Evolutionary conservation across 805 yeast species (phyloP).

Genomic region (Pichia pseudocactophila): DNA sequence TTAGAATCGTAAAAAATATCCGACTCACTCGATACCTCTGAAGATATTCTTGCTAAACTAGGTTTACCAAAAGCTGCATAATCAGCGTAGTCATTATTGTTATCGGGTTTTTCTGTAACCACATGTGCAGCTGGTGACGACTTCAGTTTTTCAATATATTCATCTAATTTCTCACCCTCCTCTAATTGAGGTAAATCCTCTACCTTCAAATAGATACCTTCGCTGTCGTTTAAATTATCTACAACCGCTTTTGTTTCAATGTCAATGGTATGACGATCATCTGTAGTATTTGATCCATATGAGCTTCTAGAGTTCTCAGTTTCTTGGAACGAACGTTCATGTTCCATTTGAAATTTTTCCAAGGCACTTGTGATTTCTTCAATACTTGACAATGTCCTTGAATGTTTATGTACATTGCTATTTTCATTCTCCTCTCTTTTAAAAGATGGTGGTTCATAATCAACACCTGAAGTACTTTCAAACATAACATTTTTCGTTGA

Average conservation of each 20-base stretch:
- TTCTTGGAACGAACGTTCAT: slow-evolving; percentile 5
- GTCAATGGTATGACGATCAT: neutral
- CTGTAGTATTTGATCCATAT: too few species aligned
- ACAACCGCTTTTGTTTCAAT: neutral
- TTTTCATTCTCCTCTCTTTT: neutral
- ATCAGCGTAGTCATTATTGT: neutral
- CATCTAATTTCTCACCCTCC: slow-evolving; percentile 6
- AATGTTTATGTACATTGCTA: slow-evolving; percentile 10
- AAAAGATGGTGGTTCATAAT: slow-evolving; percentile 8
- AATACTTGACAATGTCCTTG: slow-evolving; percentile 14
- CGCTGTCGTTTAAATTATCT: neutral
- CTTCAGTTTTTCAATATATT: slow-evolving; percentile 10
- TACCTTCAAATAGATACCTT: slow-evolving; percentile 5
- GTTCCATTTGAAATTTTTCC: slow-evolving; percentile 9
- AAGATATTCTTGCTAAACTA: neutral
- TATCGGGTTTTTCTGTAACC: too few species aligned
- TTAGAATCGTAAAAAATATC: slow-evolving; percentile 5
- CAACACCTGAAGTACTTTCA: neutral
- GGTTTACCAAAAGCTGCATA: neutral
- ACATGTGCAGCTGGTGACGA: neutral
- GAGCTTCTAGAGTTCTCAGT: neutral
- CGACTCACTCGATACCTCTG: slow-evolving; percentile 8
- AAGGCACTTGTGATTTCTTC: slow-evolving; percentile 14
- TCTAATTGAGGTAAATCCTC: slow-evolving; percentile 10
- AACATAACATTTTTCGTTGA: neutral